Conservation (phyloP, 148 eudicot genomes). For the Camellia japonica region DNA sequence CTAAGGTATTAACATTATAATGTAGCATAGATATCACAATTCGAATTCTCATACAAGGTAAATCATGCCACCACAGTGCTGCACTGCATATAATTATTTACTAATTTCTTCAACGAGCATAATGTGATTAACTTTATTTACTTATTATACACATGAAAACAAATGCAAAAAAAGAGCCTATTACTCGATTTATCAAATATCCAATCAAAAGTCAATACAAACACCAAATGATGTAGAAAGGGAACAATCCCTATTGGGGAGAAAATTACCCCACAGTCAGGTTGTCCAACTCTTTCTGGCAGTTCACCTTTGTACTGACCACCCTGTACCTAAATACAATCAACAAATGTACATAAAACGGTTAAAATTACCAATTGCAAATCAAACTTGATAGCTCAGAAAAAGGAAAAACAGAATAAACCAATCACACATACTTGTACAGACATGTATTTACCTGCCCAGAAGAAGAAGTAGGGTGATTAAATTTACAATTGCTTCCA, state of each 20-base stretch:
- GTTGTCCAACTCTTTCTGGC: conserved; percentile 69
- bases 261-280: conserved; percentile 66
- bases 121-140: neutral
- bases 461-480: conserved; percentile 54
- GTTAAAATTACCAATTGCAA: neutral
- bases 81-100: neutral
- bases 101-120: neutral
- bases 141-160: neutral
- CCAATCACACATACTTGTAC: neutral
- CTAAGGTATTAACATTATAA: too few species aligned
- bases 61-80: neutral
- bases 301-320: conserved; percentile 32
- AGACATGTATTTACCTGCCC: conserved; percentile 32
- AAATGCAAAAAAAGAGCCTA: neutral
- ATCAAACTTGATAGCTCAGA: neutral
- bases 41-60: neutral
- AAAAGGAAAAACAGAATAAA: neutral
- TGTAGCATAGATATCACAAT: neutral
- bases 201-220: neutral
- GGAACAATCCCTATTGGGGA: neutral
- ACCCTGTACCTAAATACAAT: conserved; percentile 18
- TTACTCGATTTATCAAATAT: neutral
- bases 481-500: conserved; percentile 62
- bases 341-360: neutral
- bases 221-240: neutral